Conservation (phyloP, 2,329 filamentous ascomycete genomes). For the Teratosphaeria pseudoeucalypti region DNA sequence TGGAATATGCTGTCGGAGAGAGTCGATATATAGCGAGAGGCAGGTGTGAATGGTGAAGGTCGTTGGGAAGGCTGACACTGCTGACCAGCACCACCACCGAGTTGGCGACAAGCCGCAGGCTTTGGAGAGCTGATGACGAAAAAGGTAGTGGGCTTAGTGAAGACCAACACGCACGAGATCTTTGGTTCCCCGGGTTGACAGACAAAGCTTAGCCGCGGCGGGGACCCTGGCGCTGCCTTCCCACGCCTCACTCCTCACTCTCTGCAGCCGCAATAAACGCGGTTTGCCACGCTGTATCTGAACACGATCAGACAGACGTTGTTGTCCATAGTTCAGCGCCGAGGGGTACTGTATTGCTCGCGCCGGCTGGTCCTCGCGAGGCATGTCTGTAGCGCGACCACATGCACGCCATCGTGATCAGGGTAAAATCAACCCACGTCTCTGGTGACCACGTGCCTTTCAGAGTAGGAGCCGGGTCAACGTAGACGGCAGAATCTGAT, state of each 20-base stretch:
- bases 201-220: not conserved
- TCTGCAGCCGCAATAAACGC: not conserved
- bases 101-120: not conserved
- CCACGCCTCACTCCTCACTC: not conserved
- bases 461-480: not conserved
- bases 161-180: not conserved
- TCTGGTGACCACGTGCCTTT: no score
- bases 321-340: no score
- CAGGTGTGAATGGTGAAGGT: not conserved
- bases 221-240: not conserved
- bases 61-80: not conserved
- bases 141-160: not conserved
- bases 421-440: no score
- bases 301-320: not conserved
- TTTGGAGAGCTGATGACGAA: not conserved
- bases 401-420: not conserved
- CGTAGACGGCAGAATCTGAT: not conserved
- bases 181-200: not conserved
- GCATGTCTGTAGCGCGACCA: not conserved
- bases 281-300: not conserved
- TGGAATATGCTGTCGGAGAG: not conserved
- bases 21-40: not conserved
- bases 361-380: not conserved
- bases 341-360: no score
- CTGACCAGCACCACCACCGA: not conserved